These are phyloP conservation scores for Oryza officinalis DNA, from an alignment of 176 grass and related monocot species.

Conservation along the genomic window DNA sequence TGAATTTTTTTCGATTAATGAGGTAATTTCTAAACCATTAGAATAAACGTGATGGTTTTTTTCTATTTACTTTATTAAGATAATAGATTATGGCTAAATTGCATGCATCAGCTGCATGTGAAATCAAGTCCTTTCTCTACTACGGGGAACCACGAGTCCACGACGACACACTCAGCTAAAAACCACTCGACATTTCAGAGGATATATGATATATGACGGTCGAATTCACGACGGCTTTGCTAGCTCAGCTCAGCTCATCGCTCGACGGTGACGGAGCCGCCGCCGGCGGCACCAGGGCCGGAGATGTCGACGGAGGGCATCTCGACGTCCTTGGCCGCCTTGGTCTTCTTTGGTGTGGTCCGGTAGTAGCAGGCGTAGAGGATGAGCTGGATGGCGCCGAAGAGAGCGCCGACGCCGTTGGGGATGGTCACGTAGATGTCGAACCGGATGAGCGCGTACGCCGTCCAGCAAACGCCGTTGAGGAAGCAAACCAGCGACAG, in stretches of 20 bases:
- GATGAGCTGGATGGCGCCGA: constrained; percentile 56
- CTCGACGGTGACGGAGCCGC: constrained; percentile 39
- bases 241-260: constrained; percentile 4
- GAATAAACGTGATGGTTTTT: too few species aligned
- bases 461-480: constrained; percentile 71
- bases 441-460: constrained; percentile 71
- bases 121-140: neutral
- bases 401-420: constrained; percentile 56
- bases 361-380: constrained; percentile 67
- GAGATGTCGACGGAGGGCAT: constrained; percentile 28
- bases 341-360: constrained; percentile 32
- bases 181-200: neutral
- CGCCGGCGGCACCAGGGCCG: neutral
- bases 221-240: neutral
- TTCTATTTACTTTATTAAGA: too few species aligned
- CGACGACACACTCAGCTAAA: neutral
- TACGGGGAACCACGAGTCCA: neutral
- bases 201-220: neutral
- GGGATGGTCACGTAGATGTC: constrained; percentile 63
- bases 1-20: too few species aligned
- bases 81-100: neutral
- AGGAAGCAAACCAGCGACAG: constrained; percentile 56
- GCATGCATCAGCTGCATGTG: neutral
- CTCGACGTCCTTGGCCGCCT: constrained; percentile 35
- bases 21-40: too few species aligned